Percentiles rank a stretch among this genome's conserved stretches.
Conservation (phyloP, 164 flowering plant species). For the Annona cherimola region DNA sequence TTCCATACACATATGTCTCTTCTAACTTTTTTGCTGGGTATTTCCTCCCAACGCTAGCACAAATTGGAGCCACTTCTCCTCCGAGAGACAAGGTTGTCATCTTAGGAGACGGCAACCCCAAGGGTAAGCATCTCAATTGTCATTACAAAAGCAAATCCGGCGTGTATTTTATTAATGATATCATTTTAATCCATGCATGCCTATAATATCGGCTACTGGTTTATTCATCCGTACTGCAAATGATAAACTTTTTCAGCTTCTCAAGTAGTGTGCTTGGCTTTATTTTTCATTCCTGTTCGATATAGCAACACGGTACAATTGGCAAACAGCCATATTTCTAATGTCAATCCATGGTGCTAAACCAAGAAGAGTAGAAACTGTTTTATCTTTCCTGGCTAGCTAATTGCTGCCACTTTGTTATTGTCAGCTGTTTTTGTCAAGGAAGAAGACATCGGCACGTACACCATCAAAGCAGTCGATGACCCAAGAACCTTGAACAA, state of each 20-base stretch:
- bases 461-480: constrained; percentile 55
- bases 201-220: background rate
- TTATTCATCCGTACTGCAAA: background rate
- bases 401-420: background rate
- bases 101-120: constrained; percentile 50
- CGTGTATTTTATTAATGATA: no score
- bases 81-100: constrained; percentile 53
- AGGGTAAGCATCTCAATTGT: constrained; percentile 23
- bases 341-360: no score
- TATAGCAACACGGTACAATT: background rate
- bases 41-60: constrained; percentile 39
- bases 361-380: no score
- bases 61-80: constrained; percentile 42
- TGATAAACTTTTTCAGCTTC: background rate
- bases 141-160: background rate
- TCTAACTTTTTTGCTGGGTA: constrained; percentile 42
- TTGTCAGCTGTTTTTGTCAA: constrained; percentile 43
- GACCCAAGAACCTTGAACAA: constrained; percentile 75
- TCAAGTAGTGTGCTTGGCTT: background rate
- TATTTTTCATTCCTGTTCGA: background rate
- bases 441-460: constrained; percentile 60
- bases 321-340: background rate
- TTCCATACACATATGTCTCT: constrained; percentile 50
- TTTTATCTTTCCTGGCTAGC: background rate
- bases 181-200: no score